A percentile compares a stretch with the other conserved stretches of the same genome.
Evolutionary conservation across 495 filamentous ascomycete species (phyloP).

Genomic region (Penicillium herquei): DNA sequence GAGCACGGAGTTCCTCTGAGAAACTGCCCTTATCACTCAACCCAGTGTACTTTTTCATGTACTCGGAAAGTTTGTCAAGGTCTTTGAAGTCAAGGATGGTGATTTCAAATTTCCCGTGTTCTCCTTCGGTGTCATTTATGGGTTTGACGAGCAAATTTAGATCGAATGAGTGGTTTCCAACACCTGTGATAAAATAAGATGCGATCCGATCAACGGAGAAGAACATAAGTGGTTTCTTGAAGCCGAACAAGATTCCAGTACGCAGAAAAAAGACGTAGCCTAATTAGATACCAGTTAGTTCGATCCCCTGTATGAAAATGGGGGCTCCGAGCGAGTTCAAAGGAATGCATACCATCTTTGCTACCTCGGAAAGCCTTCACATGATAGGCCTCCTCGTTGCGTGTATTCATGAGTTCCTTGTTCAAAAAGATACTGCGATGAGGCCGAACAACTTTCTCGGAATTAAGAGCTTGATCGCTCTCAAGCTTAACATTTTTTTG

Average conservation of each 20-base stretch:
- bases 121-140: slow-evolving; percentile 40
- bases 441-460: slow-evolving; percentile 64
- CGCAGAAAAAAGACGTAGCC: slow-evolving; percentile 89
- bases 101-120: slow-evolving; percentile 73
- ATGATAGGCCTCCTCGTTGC: slow-evolving; percentile 88
- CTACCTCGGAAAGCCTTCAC: slow-evolving; percentile 88
- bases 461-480: too few species aligned
- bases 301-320: neutral
- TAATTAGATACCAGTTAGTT: slow-evolving; percentile 13
- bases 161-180: too few species aligned
- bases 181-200: too few species aligned
- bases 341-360: slow-evolving; percentile 68
- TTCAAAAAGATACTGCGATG: slow-evolving; percentile 76
- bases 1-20: too few species aligned
- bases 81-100: too few species aligned
- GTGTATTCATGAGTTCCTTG: too few species aligned
- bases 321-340: neutral
- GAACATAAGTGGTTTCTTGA: slow-evolving; percentile 92
- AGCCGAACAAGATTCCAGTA: slow-evolving; percentile 85
- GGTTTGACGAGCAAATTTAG: slow-evolving; percentile 66
- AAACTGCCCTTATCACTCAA: too few species aligned
- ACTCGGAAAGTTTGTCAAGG: too few species aligned
- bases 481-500: too few species aligned
- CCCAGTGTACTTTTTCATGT: too few species aligned
- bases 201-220: slow-evolving; percentile 76